Conservation (phyloP, 2,329 filamentous ascomycete species). For the Trichoderma breve region DNA sequence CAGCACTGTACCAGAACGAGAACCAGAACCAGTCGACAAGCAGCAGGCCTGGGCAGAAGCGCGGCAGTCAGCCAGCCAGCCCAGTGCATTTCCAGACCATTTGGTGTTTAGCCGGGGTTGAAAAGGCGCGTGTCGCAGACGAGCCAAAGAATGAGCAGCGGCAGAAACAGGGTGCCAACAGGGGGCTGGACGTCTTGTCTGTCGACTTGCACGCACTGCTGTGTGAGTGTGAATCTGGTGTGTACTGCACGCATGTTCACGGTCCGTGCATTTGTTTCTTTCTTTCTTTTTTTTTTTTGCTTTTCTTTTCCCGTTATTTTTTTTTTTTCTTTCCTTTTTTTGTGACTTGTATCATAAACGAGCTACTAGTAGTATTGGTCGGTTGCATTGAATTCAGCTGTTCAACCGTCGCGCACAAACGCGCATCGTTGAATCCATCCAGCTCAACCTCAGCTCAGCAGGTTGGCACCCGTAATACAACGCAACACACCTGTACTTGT, state of each 20-base stretch:
- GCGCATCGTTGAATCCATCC: neutral
- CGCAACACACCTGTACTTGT: neutral
- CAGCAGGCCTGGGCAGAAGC: neutral
- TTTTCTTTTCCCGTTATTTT: neutral
- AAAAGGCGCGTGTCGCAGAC: conserved; percentile 22
- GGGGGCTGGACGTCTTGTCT: neutral
- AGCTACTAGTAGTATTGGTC: neutral
- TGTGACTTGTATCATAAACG: neutral
- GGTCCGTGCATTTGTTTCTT: neutral
- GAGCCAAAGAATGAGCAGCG: conserved; percentile 21
- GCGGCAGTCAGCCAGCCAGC: conserved; percentile 5
- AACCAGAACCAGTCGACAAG: neutral
- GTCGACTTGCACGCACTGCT: neutral
- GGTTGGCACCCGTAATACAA: neutral
- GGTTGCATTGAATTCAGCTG: neutral
- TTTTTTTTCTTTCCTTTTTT: too few relatives aligned
- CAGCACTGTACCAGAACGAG: neutral
- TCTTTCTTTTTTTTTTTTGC: neutral
- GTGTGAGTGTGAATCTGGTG: neutral
- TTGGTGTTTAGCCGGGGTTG: neutral
- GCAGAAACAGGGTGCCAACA: conserved; percentile 21
- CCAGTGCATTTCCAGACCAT: conserved; percentile 3
- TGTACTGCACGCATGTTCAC: neutral
- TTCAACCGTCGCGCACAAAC: neutral
- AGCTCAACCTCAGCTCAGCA: neutral